Evolutionary conservation across 768 basidiomycete genomes (phyloP), one percentile per base, ranked within the genome.

Genomic region (Rickenella mellea): DNA sequence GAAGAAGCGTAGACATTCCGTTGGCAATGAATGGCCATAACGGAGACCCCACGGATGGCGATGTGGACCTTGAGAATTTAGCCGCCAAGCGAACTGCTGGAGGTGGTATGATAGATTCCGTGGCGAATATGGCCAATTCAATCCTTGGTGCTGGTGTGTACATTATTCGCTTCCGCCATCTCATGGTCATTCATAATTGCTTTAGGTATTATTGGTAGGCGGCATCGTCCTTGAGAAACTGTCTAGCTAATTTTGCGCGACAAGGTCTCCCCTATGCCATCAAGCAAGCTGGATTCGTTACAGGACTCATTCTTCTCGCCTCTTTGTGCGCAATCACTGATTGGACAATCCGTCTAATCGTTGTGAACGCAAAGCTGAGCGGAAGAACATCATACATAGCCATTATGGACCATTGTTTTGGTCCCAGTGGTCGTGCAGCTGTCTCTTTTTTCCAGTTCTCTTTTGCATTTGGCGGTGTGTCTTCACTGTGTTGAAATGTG

Each of bases 361-460:
- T 98, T 30, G 58, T 90, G 52, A 97, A 97, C 56, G 94, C 92
- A 25, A 99, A 99, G 67, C 69, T 99, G 44, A 92, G 90, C 51
- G 94, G 96, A 1, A 70, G 86, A 37, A 80, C 78, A 50, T 89
- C 89, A 2, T 97, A 97, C 55, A 92, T 93, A 45, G 91, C 84
- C 51, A 84, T 96, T 42, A 94, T 97, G 92, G 69, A 86, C 56
- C 83, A 79, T 39, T 93, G 88, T 61, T 99, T 93, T 60, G 96
- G 96, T 6, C 60, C 76, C 10, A 82, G 80, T 41, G 96, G 96
- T n/a, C 77, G 90, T 40, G 88, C 89, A 2, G 88, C 89, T 0
- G 89, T 96, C 14, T 94, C 93, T 0, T 83, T 97, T 59, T 98
- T 99, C 57, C 96, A 98, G 58, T 98, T 99, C 56, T 70, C 91